Base-by-base conservation (phyloP, 2,329 filamentous ascomycete genomes). In the Lasiodiplodia sp. region DNA sequence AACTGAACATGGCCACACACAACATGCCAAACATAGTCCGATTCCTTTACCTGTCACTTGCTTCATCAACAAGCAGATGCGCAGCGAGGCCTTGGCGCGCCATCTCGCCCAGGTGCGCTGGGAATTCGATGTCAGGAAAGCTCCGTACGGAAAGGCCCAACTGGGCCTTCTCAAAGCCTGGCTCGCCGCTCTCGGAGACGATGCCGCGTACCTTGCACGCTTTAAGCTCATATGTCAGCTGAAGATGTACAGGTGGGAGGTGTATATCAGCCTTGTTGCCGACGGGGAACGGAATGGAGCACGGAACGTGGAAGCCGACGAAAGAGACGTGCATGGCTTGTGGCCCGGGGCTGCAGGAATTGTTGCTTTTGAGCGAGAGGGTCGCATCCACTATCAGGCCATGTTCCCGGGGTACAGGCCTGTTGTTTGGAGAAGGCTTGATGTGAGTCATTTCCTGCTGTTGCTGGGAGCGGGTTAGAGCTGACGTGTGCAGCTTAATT, bases 361-460 rank as follows among this genome's bases (percentile, higher is more conserved):
- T 31, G 37, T 57, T 18, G n/a, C 34, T 6, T 37, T 57, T 23
- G 18, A 38, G 8, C 16, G 31, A 5, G 31, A 34, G 18, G 55
- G 37, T 3, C 21, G 55, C 18, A 57, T 21, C 5, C 55, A 34
- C 8, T 57, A 38, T 23, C 31, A 37, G 21, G 55, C 55, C 21
- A 57, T 57, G 55, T 57, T 57, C 12, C 55, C 34, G 18, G 55
- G 55, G 12, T 57, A 57, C 31, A 37, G 31, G 16, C 55, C 55
- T 11, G 37, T 21, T n/a, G 37, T 57, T 14, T 57, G 55, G 55
- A 38, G 37, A 23, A 18, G 1, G n/a, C 18, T 12, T 57, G 31
- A 21, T 23, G 55, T 57, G 21, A 57, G 55, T n/a, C n/a, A 34
- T 28, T 25, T 8, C 18, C 12, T 34, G 28, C 11, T 31, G 21